Evolutionary conservation across 2,329 filamentous ascomycete genomes (phyloP).

Genomic region (Ceratocystis papillata): DNA sequence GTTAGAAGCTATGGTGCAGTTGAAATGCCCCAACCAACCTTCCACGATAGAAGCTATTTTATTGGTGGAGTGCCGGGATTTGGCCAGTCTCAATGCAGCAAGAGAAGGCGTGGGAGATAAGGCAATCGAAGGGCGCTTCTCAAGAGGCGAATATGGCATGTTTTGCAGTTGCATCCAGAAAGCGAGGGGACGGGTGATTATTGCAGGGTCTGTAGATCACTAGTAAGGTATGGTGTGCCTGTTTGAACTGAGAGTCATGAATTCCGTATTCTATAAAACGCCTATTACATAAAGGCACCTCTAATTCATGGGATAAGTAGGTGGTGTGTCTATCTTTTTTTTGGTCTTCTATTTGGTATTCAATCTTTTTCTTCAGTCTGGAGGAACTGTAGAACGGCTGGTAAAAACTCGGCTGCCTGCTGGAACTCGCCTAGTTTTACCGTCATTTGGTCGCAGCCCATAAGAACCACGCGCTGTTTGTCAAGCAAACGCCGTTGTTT

Average conservation of each 20-base stretch:
- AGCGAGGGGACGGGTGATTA: neutral
- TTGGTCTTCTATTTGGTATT: neutral
- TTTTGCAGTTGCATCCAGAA: neutral
- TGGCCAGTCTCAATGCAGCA: neutral
- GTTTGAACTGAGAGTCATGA: neutral
- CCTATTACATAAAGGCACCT: neutral
- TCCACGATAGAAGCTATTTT: neutral
- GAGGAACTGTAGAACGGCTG: constrained; percentile 45
- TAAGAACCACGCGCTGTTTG: constrained; percentile 48
- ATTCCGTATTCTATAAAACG: constrained; percentile 5
- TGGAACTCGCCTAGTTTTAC: constrained; percentile 60
- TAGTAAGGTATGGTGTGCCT: neutral
- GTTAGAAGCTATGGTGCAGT: neutral
- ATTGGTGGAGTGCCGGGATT: neutral
- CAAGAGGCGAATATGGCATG: neutral
- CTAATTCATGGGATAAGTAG: neutral
- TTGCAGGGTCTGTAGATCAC: neutral
- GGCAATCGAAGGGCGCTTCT: neutral
- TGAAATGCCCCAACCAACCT: neutral
- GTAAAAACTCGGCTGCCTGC: constrained; percentile 52
- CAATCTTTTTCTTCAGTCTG: constrained; percentile 30
- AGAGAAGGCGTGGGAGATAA: constrained; percentile 8
- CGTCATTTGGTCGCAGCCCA: constrained; percentile 71
- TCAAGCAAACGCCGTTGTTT: constrained; percentile 34
- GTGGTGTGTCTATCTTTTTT: neutral